Base-by-base conservation (phyloP, 345 rosid species). In the Eutrema japonicum region DNA sequence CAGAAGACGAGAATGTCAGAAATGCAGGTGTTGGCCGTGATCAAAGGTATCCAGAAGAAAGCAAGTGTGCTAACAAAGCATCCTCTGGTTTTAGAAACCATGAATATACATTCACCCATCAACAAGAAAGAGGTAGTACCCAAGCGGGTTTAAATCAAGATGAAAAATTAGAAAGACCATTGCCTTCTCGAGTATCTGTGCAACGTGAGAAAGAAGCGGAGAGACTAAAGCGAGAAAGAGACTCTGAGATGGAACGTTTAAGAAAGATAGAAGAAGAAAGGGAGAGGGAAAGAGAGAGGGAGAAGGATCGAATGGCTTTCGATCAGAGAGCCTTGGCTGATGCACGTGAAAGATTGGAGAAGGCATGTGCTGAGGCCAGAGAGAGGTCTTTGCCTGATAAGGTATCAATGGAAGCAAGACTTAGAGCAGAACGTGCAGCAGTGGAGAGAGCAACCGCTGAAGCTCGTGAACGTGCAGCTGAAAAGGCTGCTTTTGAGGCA, bases 371-470 rank as follows among this genome's bases (percentile, higher is more conserved):
- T 7, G 97, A 90, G 74, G 97, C 92, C 3, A 85, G 91, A 79
- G 97, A 88, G 72, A 89, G 81, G 73, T 83, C 96, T 38, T 71
- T 76, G 5, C 79, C 80, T 64, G 90, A 91, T 51, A 87, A 83
- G 72, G 22, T 78, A 55, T 59, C 87, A 36, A 64, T 55, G 7
- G 98, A 91, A 51, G 88, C 88, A 64, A 85, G 88, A 79, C 64
- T 86, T 58, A 85, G 87, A 84, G 88, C 91, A 47, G 98, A 94
- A 78, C 96, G 96, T 35, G 92, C 92, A 75, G 96, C 92, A 16
- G 93, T 89, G 50, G 99, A 91, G 83, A 86, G 95, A 84, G 99
- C 96, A 51, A 85, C 91, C 5, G 72, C 89, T n/a, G 99, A 90
- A 85, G 99, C 91, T 67, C 91, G 96, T 48, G 93, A 84, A 78